These are phyloP conservation scores for Diplodia intermedia DNA, from an alignment of 2,329 filamentous ascomycete species.

Conservation along the genomic window DNA sequence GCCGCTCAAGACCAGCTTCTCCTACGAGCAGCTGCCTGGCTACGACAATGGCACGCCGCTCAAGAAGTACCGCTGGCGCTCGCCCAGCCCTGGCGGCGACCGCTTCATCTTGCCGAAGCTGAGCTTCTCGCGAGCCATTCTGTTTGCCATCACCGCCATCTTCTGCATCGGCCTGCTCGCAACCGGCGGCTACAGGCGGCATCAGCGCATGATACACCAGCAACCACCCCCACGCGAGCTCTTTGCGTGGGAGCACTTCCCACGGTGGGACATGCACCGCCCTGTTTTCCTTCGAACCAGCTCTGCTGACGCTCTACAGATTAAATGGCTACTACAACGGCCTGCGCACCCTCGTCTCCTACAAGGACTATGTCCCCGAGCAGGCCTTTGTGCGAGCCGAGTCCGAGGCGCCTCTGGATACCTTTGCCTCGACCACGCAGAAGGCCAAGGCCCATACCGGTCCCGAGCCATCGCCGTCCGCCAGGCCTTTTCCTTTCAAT, in stretches of 20 bases:
- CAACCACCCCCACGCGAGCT: slow-evolving; percentile 40
- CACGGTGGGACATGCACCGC: slow-evolving; percentile 43
- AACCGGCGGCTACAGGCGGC: slow-evolving; percentile 51
- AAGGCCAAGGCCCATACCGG: slow-evolving; percentile 26
- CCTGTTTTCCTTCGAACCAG: neutral
- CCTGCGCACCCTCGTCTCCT: slow-evolving; percentile 54
- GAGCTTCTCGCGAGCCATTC: slow-evolving; percentile 52
- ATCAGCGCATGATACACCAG: slow-evolving; percentile 38
- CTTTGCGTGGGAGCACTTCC: slow-evolving; percentile 56
- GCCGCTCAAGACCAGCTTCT: slow-evolving; percentile 50
- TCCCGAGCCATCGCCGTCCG: slow-evolving; percentile 44
- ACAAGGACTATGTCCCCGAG: slow-evolving; percentile 52
- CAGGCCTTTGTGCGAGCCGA: slow-evolving; percentile 53
- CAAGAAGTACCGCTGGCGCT: slow-evolving; percentile 50
- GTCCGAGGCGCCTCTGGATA: slow-evolving; percentile 46
- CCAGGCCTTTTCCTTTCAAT: slow-evolving; percentile 52
- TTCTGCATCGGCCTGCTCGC: slow-evolving; percentile 51
- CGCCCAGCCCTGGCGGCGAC: slow-evolving; percentile 42
- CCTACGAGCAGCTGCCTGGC: slow-evolving; percentile 55
- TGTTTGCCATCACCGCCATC: slow-evolving; percentile 50
- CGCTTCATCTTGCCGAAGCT: slow-evolving; percentile 39
- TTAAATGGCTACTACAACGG: slow-evolving; percentile 58
- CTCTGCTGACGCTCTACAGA: slow-evolving; percentile 37
- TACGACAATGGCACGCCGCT: slow-evolving; percentile 46
- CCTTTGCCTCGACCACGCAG: slow-evolving; percentile 39